Evolutionary conservation across 352 stramenopile species (phyloP).

Genomic region (Globisporangium rhizosaccharum): DNA sequence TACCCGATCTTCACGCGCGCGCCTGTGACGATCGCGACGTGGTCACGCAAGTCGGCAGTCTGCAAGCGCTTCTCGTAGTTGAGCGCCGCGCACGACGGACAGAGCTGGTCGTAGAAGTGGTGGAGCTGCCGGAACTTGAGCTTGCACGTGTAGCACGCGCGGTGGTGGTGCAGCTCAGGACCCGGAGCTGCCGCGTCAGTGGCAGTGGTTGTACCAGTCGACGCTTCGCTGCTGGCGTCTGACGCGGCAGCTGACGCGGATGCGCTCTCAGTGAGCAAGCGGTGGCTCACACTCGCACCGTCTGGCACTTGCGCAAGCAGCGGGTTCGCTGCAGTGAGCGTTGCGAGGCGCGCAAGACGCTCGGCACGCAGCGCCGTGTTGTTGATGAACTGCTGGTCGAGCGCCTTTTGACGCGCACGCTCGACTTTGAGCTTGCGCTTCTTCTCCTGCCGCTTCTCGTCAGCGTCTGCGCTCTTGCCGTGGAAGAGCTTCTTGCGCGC

Average conservation of each 20-base stretch:
- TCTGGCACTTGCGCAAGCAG: constrained; percentile 60
- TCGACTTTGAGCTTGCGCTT: constrained; percentile 72
- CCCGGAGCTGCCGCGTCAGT: background rate
- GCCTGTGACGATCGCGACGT: constrained; percentile 89
- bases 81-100: constrained; percentile 87
- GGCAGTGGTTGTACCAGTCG: background rate
- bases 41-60: constrained; percentile 67
- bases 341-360: constrained; percentile 42
- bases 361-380: constrained; percentile 73
- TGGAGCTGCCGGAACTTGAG: constrained; percentile 88
- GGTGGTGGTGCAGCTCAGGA: constrained; percentile 73
- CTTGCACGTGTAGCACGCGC: constrained; percentile 95
- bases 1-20: constrained; percentile 95
- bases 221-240: background rate
- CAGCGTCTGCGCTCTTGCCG: constrained; percentile 33
- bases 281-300: constrained; percentile 19
- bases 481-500: constrained; percentile 62
- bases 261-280: constrained; percentile 15
- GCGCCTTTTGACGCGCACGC: constrained; percentile 49
- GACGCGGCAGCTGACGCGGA: background rate
- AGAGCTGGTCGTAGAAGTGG: constrained; percentile 95
- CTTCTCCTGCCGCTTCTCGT: constrained; percentile 48
- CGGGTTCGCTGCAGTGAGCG: constrained; percentile 53
- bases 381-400: constrained; percentile 77
- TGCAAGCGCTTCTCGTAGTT: constrained; percentile 94